Evolutionary conservation across 148 eudicot species (phyloP), one percentile per base, ranked within the genome.

Genomic region (Pharnaceum exiguum): DNA sequence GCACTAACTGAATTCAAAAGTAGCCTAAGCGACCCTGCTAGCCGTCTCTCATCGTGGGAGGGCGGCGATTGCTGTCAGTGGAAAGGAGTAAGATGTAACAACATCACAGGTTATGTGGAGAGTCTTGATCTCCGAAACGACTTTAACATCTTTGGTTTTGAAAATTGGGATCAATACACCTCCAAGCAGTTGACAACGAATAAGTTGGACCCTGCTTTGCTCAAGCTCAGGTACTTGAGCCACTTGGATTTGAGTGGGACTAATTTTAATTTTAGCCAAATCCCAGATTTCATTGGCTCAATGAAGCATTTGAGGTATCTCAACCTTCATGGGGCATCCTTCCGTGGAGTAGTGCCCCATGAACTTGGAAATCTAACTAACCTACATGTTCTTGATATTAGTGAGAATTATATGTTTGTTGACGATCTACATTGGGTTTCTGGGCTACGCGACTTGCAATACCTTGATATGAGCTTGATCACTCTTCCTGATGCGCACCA

Each of bases 221-320:
- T 67, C 33, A 30, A 63, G 5, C 24, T 71, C 25, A 63, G 15
- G 40, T 52, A 55, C 21, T 52, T 76, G 66, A 50, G 0, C 7
- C 22, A 65, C 47, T 53, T 77, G 47, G 77, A 77, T 63, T 35
- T 77, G 59, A 77, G 74, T 31, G 18, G 45, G 19, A 73, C 61
- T 18, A 24, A 69, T 31, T 77, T 77, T 44, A 32, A 46, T 31
- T 40, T 40, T 12, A 50, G 23, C 6, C 39, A 15, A 26, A 70
- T 77, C 29, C 82, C 78, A 7, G 40, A 40, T 4, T 73, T 66
- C 51, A 25, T 73, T 7, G 75, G 78, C 18, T 60, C 63, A 25
- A 29, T 77, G 35, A 52, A 57, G 18, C 12, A 37, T 4, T 36
- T 76, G 18, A 31, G 25, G 16, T 61, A 67, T 59, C 76, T 78